Evolutionary conservation across 2,329 filamentous ascomycete species (phyloP), one percentile per base, ranked within the genome.

Genomic region (Hymenoscyphus occultus): DNA sequence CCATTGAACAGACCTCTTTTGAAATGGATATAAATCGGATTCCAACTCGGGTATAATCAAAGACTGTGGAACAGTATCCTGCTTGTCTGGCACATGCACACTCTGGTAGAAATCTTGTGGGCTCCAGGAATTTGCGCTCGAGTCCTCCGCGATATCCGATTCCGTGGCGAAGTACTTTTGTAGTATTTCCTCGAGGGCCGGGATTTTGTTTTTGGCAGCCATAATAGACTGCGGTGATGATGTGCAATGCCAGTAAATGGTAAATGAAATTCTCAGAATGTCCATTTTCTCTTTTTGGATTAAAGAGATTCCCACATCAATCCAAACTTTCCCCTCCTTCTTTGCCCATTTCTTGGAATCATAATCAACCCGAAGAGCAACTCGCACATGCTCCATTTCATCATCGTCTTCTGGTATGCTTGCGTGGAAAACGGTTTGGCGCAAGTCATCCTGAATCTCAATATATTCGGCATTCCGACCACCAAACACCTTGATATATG

Each of bases 1-100:
- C 90, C 90, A 94, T 59, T 86, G 81, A 2, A 93, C 80, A 1
- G 89, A 84, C 65, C 89, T 80, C 63, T 85, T 85, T 75, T 93
- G 91, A 66, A 92, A 93, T 0, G 89, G 90, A 73, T 87, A 93
- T 0, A 93, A 77, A 0, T 77, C 78, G 0, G 86, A 81, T 56
- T 77, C 78, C 60, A 83, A 78, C 32, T 76, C 77, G 0, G 80
- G 77, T 5, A 86, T 74, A 2, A 77, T 45, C 42, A 86, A 78
- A 0, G 77, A 74, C 1, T 74, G 70, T 0, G 80, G 65, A 3
- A 74, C 69, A 16, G 73, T 65, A 61, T 83, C 79, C 5, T 78
- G 71, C n/a, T 78, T 78, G 12, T 78, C 68, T 1, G 90, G 87
- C 1, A 88, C 82, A 71, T 87, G 83, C 1, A 90, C 87, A 16